A percentile compares a stretch with the other conserved stretches of the same genome.
Evolutionary conservation across 2,329 filamentous ascomycete species (phyloP).

Genomic region (Cucurbitaria berberidis): DNA sequence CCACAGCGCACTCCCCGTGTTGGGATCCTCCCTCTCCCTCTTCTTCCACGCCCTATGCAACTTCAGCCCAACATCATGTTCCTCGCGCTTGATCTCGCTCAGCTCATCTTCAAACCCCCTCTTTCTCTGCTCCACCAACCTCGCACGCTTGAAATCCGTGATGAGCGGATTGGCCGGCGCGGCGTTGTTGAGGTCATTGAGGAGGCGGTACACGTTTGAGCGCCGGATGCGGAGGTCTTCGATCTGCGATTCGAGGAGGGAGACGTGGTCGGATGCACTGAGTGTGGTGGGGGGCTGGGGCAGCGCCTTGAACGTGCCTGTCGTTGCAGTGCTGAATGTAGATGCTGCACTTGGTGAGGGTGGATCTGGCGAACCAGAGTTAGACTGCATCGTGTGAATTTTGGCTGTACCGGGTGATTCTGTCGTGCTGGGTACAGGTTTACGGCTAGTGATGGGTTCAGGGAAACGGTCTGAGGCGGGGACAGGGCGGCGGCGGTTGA

Average conservation of each 20-base stretch:
- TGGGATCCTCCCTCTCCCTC: conserved; percentile 47
- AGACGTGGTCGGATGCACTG: conserved; percentile 43
- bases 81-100: conserved; percentile 44
- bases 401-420: conserved; percentile 23
- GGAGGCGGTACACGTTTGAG: conserved; percentile 45
- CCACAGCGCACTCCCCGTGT: conserved; percentile 46
- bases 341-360: conserved; percentile 13
- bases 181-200: conserved; percentile 44
- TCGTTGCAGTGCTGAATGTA: conserved; percentile 35
- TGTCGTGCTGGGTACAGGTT: conserved; percentile 32
- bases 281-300: conserved; percentile 46
- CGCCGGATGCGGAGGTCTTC: conserved; percentile 48
- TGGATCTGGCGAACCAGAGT: background rate
- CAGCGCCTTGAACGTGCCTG: conserved; percentile 45
- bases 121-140: conserved; percentile 44
- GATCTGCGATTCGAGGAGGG: conserved; percentile 47
- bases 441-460: conserved; percentile 26
- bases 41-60: conserved; percentile 50
- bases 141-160: conserved; percentile 44
- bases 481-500: conserved; percentile 43
- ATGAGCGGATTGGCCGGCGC: conserved; percentile 48
- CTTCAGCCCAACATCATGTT: conserved; percentile 50
- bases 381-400: conserved; percentile 13
- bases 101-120: conserved; percentile 48
- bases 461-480: conserved; percentile 30